A percentile compares a stretch with the other conserved stretches of the same genome.
Conservation (phyloP, 1,284 basidiomycete genomes). For the Leucoagaricus sp. region DNA sequence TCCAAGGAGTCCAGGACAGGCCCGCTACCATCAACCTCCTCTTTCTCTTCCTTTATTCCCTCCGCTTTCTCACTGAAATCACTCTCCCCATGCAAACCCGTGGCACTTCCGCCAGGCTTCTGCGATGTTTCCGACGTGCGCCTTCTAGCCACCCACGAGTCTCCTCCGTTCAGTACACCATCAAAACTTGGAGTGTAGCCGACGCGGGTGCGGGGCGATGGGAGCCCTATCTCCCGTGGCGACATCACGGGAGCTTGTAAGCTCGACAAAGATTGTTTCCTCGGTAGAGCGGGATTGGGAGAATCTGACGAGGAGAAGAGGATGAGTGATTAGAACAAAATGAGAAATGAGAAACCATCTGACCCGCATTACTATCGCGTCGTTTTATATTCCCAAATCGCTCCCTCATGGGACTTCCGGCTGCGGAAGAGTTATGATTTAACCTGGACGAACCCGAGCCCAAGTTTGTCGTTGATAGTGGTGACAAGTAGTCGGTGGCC, state of each 20-base stretch:
- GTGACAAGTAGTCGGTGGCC: slow-evolving; percentile 67
- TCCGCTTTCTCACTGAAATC: slow-evolving; percentile 40
- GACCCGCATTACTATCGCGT: slow-evolving; percentile 52
- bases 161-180: slow-evolving; percentile 65
- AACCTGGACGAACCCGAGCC: slow-evolving; percentile 59
- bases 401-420: slow-evolving; percentile 63
- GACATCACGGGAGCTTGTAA: slow-evolving; percentile 52
- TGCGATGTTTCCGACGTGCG: slow-evolving; percentile 53
- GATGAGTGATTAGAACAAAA: slow-evolving; percentile 11
- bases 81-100: slow-evolving; percentile 40
- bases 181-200: slow-evolving; percentile 65
- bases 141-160: slow-evolving; percentile 65
- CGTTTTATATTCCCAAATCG: slow-evolving; percentile 65
- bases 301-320: slow-evolving; percentile 28
- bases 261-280: slow-evolving; percentile 72
- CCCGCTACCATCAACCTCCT: slow-evolving; percentile 33
- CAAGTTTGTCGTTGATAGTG: slow-evolving; percentile 48
- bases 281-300: slow-evolving; percentile 41
- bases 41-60: slow-evolving; percentile 64
- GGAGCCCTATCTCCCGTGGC: slow-evolving; percentile 57
- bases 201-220: slow-evolving; percentile 68
- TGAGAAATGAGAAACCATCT: slow-evolving; percentile 10
- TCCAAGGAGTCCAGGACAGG: neutral
- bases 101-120: slow-evolving; percentile 36
- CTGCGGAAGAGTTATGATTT: slow-evolving; percentile 46